Percentiles rank a stretch among this genome's conserved stretches.
Conservation (phyloP, 179 eudicot genomes). For the Drosera spatulata region DNA sequence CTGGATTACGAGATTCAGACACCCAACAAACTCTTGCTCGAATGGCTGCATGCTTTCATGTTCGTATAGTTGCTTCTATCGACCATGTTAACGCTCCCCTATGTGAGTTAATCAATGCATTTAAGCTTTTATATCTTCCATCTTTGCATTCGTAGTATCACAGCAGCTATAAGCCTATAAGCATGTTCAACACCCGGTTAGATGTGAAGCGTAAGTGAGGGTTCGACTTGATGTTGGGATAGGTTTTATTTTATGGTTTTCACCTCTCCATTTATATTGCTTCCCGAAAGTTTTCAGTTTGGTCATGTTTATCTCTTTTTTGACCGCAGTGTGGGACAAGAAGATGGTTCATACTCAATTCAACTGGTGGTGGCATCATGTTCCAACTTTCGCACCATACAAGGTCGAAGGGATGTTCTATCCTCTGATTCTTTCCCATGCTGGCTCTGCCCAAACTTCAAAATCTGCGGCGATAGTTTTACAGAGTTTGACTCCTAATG, state of each 20-base stretch:
- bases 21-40: conserved; percentile 74
- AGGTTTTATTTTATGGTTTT: too few relatives aligned
- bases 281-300: background rate
- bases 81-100: conserved; percentile 90
- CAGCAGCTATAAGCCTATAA: too few relatives aligned
- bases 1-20: conserved; percentile 79
- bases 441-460: conserved; percentile 58
- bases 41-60: conserved; percentile 71
- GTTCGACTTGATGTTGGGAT: too few relatives aligned
- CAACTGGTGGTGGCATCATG: conserved; percentile 88
- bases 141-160: too few relatives aligned
- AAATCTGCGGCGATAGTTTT: conserved; percentile 85
- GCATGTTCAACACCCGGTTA: too few relatives aligned
- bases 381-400: conserved; percentile 87
- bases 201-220: too few relatives aligned
- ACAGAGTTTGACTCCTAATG: conserved; percentile 92
- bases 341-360: conserved; percentile 97
- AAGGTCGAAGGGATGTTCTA: conserved; percentile 63
- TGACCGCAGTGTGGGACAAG: conserved; percentile 82
- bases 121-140: too few relatives aligned
- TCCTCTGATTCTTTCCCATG: conserved; percentile 72
- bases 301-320: background rate
- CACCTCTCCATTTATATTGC: too few relatives aligned
- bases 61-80: conserved; percentile 75
- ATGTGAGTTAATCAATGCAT: conserved; percentile 31